A percentile compares a stretch with the other conserved stretches of the same genome.
Evolutionary conservation across 257 asterid species (phyloP).

Genomic region (Pogostemon cablin): DNA sequence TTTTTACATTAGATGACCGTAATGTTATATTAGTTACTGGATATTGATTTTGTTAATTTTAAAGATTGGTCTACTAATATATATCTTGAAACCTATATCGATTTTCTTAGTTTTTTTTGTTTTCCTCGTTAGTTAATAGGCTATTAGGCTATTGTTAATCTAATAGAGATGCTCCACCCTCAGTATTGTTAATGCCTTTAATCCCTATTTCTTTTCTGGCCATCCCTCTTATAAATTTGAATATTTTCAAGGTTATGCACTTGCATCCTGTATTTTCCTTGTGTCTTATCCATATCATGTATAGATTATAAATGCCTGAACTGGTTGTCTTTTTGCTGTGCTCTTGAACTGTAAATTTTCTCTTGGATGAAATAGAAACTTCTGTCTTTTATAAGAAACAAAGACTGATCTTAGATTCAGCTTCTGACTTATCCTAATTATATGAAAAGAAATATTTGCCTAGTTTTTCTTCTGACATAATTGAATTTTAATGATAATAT

Average conservation of each 20-base stretch:
- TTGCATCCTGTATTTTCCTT: neutral
- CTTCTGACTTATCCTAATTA: neutral
- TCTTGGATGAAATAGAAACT: neutral
- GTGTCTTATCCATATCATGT: neutral
- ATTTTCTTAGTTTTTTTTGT: too few relatives aligned
- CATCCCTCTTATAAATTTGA: neutral
- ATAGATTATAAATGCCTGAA: neutral
- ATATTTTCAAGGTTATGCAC: neutral
- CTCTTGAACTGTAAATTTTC: neutral
- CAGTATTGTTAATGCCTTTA: constrained; percentile 7
- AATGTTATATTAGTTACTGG: neutral
- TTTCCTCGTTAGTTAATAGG: neutral
- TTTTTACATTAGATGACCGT: neutral
- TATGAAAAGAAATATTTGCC: neutral
- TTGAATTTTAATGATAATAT: neutral
- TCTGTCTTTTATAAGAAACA: constrained; percentile 6
- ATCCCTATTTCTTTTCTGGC: neutral
- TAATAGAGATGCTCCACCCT: neutral
- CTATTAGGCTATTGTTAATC: constrained; percentile 14
- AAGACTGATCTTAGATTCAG: neutral
- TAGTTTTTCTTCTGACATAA: neutral
- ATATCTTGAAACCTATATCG: too few relatives aligned
- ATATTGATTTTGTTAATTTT: neutral
- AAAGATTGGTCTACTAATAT: neutral
- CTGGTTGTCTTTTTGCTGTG: neutral